Percentiles rank a stretch among this genome's conserved stretches.
Conservation (phyloP, 805 yeast genomes). For the Candida insectalens region DNA sequence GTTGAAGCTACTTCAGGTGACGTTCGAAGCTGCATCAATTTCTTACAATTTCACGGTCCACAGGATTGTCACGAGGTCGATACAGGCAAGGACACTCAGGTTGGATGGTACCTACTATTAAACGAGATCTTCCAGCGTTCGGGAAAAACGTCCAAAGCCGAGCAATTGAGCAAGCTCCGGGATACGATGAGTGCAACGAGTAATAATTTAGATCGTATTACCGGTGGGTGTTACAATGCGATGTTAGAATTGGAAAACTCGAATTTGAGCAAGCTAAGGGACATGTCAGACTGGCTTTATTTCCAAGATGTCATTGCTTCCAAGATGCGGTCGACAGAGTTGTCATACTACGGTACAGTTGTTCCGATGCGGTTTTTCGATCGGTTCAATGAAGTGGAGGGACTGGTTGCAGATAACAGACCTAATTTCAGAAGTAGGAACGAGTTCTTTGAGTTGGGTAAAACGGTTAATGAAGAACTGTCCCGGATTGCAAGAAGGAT, state of each 20-base stretch:
- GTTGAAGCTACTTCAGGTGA: conserved; percentile 72
- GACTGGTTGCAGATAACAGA: conserved; percentile 10
- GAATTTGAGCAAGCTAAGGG: conserved; percentile 45
- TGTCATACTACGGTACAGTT: conserved; percentile 36
- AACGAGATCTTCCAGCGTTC: conserved; percentile 50
- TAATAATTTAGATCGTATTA: conserved; percentile 50
- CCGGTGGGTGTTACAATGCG: conserved; percentile 61
- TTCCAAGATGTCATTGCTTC: conserved; percentile 55
- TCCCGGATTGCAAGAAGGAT: background rate
- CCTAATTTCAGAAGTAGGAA: conserved; percentile 24
- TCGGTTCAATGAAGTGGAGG: conserved; percentile 52
- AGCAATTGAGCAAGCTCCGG: conserved; percentile 27
- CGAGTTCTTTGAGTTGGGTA: conserved; percentile 28
- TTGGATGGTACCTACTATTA: conserved; percentile 60
- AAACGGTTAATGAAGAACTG: conserved; percentile 5
- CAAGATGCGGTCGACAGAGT: conserved; percentile 31
- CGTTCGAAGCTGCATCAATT: conserved; percentile 75
- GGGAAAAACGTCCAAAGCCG: conserved; percentile 33
- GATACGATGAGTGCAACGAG: background rate
- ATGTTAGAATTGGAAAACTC: conserved; percentile 53
- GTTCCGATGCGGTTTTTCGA: conserved; percentile 55
- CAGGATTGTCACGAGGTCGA: conserved; percentile 8
- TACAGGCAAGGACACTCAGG: conserved; percentile 44
- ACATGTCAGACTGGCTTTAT: conserved; percentile 65
- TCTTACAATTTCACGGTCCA: conserved; percentile 56